Evolutionary conservation across 2,329 filamentous ascomycete species (phyloP).

Genomic region (Alternaria arborescens): DNA sequence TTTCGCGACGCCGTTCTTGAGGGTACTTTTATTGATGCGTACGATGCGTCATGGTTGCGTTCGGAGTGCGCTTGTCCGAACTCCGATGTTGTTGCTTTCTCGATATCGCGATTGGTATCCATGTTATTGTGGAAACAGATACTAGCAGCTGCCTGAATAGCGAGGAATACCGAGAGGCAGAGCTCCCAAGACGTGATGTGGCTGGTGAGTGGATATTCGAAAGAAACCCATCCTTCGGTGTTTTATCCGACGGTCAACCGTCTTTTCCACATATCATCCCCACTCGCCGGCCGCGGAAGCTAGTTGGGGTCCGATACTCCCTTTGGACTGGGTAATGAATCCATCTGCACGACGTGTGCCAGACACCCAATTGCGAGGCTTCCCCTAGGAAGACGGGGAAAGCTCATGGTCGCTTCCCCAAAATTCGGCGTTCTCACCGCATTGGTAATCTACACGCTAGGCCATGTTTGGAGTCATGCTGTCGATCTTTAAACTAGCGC

Average conservation of each 20-base stretch:
- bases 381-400: conserved; percentile 1
- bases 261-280: conserved; percentile 4
- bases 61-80: conserved; percentile 1
- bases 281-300: conserved; percentile 34
- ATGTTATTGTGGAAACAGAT: not conserved
- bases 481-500: not conserved
- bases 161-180: not conserved
- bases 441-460: conserved; percentile 9
- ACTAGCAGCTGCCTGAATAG: too few relatives aligned
- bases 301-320: conserved; percentile 15
- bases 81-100: conserved; percentile 19
- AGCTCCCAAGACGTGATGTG: not conserved
- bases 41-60: conserved; percentile 9
- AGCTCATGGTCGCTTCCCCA: conserved; percentile 4
- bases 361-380: conserved; percentile 6
- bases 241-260: conserved; percentile 20
- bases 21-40: conserved; percentile 13
- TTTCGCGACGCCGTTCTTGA: conserved; percentile 1
- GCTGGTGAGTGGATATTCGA: conserved; percentile 1
- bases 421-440: conserved; percentile 13
- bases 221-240: conserved; percentile 10
- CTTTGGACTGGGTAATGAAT: not conserved
- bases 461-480: too few relatives aligned
- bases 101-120: conserved; percentile 20
- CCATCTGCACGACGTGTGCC: not conserved